These are phyloP conservation scores for Nannochloris sp. DNA, from an alignment of 139 green algal species.

Conservation along the genomic window DNA sequence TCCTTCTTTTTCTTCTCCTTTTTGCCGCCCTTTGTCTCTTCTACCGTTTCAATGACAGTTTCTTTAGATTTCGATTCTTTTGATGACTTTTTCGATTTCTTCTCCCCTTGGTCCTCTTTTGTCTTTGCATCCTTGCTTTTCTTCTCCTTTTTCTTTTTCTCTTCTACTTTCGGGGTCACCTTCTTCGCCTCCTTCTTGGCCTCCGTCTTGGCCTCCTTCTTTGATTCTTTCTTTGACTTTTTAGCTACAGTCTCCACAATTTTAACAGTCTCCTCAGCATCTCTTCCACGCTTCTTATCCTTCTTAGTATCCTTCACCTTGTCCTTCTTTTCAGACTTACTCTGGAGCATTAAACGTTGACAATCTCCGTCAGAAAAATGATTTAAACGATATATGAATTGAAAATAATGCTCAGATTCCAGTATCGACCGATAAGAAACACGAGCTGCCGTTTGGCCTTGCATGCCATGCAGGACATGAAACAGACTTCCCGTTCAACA, in stretches of 20 bases:
- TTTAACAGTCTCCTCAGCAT: not conserved
- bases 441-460: not conserved
- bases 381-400: not conserved
- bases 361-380: not conserved
- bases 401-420: not conserved
- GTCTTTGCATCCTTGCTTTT: not conserved
- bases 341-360: not conserved
- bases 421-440: not conserved
- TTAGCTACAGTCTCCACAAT: not conserved
- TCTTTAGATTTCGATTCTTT: not conserved
- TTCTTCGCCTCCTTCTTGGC: slow-evolving; percentile 6
- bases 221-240: not conserved
- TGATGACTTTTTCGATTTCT: not conserved
- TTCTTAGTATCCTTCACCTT: slow-evolving; percentile 2
- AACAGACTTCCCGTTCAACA: too few relatives aligned
- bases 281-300: slow-evolving; percentile 19
- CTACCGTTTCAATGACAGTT: not conserved
- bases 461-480: not conserved
- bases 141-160: slow-evolving; percentile 2
- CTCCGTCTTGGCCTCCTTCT: not conserved
- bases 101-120: not conserved
- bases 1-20: slow-evolving; percentile 1
- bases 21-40: not conserved
- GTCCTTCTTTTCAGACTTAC: not conserved
- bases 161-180: not conserved